phyloP scores from a whole-genome alignment of 345 rosid genomes.

The Rhodamnia rubescens region DNA sequence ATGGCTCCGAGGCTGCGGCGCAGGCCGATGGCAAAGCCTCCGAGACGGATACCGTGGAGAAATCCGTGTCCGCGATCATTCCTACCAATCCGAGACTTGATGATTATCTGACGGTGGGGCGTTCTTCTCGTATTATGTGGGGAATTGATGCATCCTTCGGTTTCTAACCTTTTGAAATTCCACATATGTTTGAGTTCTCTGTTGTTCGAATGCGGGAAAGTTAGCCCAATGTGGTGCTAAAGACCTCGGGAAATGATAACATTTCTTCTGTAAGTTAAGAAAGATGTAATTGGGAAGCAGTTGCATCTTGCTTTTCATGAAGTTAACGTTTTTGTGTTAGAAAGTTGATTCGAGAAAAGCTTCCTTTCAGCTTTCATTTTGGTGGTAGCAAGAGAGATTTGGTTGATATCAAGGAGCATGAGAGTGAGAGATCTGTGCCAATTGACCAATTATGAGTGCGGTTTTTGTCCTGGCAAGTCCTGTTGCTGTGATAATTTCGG shows the following conservation, averaged over 20 bases:
- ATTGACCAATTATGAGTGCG: not conserved
- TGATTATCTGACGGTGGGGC: conserved; percentile 73
- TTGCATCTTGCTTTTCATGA: not conserved
- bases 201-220: not conserved
- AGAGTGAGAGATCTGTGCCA: not conserved
- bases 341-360: not conserved
- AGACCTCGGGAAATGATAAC: not conserved
- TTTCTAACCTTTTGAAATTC: not conserved
- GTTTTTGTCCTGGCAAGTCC: not conserved
- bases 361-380: not conserved
- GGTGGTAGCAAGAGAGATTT: not conserved
- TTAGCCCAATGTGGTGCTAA: not conserved
- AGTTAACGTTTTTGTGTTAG: not conserved
- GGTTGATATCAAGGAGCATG: not conserved
- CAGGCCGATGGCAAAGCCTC: conserved; percentile 24
- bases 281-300: not conserved
- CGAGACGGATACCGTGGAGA: conserved; percentile 37
- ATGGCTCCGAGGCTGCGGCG: conserved; percentile 15
- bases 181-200: not conserved
- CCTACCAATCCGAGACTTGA: conserved; percentile 70
- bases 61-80: conserved; percentile 73
- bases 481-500: not conserved
- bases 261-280: not conserved
- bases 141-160: not conserved
- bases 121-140: not conserved